Base-by-base conservation (phyloP, 208 protist genomes). In the Zelonia costaricensis region DNA sequence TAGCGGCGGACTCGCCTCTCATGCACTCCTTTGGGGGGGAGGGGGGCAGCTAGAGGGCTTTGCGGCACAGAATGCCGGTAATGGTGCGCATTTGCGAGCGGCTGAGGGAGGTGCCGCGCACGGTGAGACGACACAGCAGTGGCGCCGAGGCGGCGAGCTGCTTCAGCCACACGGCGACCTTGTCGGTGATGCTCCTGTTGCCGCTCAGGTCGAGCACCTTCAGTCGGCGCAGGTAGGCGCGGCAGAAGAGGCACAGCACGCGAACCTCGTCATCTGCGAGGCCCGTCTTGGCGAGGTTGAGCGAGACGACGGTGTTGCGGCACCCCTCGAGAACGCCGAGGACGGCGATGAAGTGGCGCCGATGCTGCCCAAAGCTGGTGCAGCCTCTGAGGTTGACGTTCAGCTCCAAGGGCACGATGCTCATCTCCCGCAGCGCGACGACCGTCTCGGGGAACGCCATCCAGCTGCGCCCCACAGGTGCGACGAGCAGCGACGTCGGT, bases 171-270 rank as follows among this genome's bases (percentile, higher is more conserved):
- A 45, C 31, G 31, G 49, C 57, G 23, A 48, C 16, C 40, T 65
- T 65, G 33, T 72, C 65, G 18, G 65, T 72, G 22, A 65, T 36
- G 7, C 27, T 31, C 0, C 36, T 45, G 45, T 88, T 83, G 38
- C 60, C 28, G 49, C 60, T 58, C 23, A 82, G 36, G 40, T 78
- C 61, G 12, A 84, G 71, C 28, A 60, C 38, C 23, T 62, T 43
- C 22, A 91, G 30, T 4, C 57, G 53, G 1, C 66, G 59, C 38
- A 85, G 60, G 47, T 84, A 63, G 1, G 79, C 80, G 33, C 70
- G 62, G 42, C 80, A 86, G 28, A 88, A 62, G 7, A 76, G 45
- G 22, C 67, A 63, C 9, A 84, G 43, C 18, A 76, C 65, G 8
- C 48, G 44, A 3, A 65, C 63, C 31, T 74, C 66, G 23, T 52